Base-by-base conservation (phyloP, 225 moss, liverwort and hornwort species). In the Rhytidiadelphus loreus region DNA sequence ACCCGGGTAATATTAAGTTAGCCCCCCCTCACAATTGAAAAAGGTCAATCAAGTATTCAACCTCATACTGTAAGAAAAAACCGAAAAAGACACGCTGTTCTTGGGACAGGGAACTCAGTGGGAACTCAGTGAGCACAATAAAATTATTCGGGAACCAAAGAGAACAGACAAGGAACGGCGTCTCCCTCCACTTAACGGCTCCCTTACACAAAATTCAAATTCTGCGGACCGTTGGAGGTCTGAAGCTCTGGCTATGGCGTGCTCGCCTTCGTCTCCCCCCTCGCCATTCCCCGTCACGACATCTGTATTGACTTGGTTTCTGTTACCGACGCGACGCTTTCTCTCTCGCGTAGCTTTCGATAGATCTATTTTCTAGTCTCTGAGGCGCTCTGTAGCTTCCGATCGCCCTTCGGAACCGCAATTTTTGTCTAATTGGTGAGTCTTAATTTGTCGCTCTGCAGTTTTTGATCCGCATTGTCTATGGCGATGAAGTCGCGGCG, bases 191-290 rank as follows among this genome's bases (percentile, higher is more conserved):
- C 41, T 41, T 83, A 87, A 90, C 87, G 90, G 87, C 84, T 90
- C 84, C 90, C 90, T 78, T 8, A 8, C 81, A 72, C n/a, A 5
- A 71, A 72, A 84, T 90, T 90, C 90, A 90, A 90, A 90, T 57
- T 73, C 12, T 57, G 37, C 11, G 23, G 84, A 84, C 90, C 90
- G 90, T 90, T 90, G 83, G 59, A 52, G 44, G 30, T n/a, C 8
- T 61, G 44, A 14, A 70, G 87, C 77, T 77, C 60, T 11, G 68
- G 86, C 90, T 44, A 87, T 87, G 87, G 87, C 66, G 85, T 39
- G 48, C 30, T 35, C 26, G 66, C 59, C 29, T 10, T 63, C 24
- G 35, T 7, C 58, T 35, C 37, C 64, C 64, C 24, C 35, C 1
- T 39, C 55, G 39, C 30, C 85, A 81, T 77, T 71, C 48, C 8